phyloP scores from a whole-genome alignment of 805 yeast genomes.

The Priceomyces fermenticarens region DNA sequence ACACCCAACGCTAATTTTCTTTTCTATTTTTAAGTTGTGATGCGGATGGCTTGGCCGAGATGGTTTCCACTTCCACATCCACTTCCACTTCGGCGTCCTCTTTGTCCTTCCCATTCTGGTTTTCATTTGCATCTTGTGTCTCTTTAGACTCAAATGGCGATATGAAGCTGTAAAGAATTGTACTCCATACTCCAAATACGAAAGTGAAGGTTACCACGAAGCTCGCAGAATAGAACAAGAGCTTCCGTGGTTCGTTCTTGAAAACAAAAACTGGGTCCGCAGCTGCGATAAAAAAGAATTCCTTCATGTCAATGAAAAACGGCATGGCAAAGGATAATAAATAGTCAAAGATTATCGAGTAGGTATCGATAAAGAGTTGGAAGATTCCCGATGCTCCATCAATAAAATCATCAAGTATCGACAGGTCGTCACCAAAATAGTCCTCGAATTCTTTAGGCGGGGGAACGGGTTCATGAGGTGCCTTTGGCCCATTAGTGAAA shows the following conservation, averaged over 20 bases:
- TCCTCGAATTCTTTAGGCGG: constrained; percentile 46
- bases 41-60: neutral
- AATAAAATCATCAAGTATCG: neutral
- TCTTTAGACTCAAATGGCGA: constrained; percentile 1
- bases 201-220: constrained; percentile 40
- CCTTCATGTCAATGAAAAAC: constrained; percentile 15
- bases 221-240: constrained; percentile 44
- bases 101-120: neutral
- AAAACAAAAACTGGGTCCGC: constrained; percentile 45
- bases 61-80: constrained; percentile 1
- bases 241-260: constrained; percentile 47
- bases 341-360: no score
- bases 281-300: constrained; percentile 37
- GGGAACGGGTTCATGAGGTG: constrained; percentile 37
- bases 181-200: constrained; percentile 41
- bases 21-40: no score
- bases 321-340: no score
- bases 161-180: constrained; percentile 23
- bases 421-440: constrained; percentile 18
- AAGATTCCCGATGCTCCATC: constrained; percentile 8
- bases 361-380: constrained; percentile 8
- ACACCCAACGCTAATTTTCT: no score
- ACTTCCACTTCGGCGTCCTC: neutral
- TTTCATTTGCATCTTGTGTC: neutral
- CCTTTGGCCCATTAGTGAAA: constrained; percentile 39